These are phyloP conservation scores for Celoporthe dispersa DNA, from an alignment of 2,329 filamentous ascomycete species.

Conservation along the genomic window DNA sequence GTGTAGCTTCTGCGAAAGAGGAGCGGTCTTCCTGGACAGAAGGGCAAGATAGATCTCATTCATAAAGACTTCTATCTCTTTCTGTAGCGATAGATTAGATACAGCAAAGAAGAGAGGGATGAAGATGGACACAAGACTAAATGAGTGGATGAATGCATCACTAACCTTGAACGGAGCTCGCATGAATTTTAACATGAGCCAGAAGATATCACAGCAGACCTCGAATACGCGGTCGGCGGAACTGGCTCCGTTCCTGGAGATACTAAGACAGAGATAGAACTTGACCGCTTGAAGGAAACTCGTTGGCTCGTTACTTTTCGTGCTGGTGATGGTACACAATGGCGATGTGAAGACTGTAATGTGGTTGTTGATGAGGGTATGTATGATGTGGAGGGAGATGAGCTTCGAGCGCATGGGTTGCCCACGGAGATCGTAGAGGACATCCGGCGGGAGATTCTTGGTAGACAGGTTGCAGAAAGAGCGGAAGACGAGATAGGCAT, in stretches of 20 bases:
- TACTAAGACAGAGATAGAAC: conserved; percentile 92
- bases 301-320: conserved; percentile 84
- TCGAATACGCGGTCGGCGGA: conserved; percentile 92
- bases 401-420: conserved; percentile 98
- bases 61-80: conserved; percentile 96
- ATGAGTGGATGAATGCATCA: conserved; percentile 21
- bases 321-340: conserved; percentile 88
- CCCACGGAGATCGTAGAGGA: conserved; percentile 88
- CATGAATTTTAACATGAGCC: conserved; percentile 94
- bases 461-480: conserved; percentile 98
- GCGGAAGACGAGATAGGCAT: conserved; percentile 95
- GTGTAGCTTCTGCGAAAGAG: conserved; percentile 87
- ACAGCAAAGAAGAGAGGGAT: background rate
- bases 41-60: conserved; percentile 97
- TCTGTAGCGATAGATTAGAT: conserved; percentile 53
- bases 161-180: conserved; percentile 87
- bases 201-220: conserved; percentile 96
- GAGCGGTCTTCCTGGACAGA: conserved; percentile 83
- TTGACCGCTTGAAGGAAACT: conserved; percentile 94
- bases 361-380: conserved; percentile 94
- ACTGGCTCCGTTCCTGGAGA: conserved; percentile 94
- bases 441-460: conserved; percentile 85
- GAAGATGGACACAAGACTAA: background rate
- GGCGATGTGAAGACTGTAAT: conserved; percentile 89
- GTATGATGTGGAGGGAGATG: conserved; percentile 91